Base-by-base conservation (phyloP, 306 rosid genomes). In the Quercus parvula region DNA sequence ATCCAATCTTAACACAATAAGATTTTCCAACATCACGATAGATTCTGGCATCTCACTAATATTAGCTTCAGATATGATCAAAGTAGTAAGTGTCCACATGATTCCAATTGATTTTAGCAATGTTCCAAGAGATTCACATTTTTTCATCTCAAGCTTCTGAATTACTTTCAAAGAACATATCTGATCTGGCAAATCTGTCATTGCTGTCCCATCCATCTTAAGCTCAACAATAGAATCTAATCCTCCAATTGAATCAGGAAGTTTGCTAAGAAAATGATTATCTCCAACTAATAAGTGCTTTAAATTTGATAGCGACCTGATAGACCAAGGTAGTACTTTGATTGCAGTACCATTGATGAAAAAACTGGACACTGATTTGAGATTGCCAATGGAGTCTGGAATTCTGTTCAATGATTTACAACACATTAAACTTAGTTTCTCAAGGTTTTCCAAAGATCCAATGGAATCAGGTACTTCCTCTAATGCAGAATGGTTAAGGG, bases 71-170 rank as follows among this genome's bases (percentile, higher is more conserved):
- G 52, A 8, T 25, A 90, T 75, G 73, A 81, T 56, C 51, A 90
- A 27, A 19, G 78, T 75, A 55, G 82, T 87, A 56, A 92, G 89
- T 22, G 81, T 76, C 64, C 22, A 41, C 76, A 92, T n/a, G 24
- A 28, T 5, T 33, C 94, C 91, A 77, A 92, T 74, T 25, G 92
- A 90, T 68, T 84, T 82, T 1, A 92, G 97, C 20, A 92, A 84
- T 15, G 81, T 73, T 77, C 71, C 71, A 35, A 92, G 90, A 71
- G 12, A 22, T 56, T 25, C 63, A 58, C 94, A 92, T 5, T 83
- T 82, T 75, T 61, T 73, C 83, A 92, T 78, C 15, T 82, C 81
- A 79, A 92, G 87, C 70, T 77, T 88, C 75, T 80, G 85, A 3
- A 92, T 87, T 46, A 78, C 28, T 75, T 49, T 88, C 90, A 92